Percentiles rank a stretch among this genome's conserved stretches.
Conservation (phyloP, 202 grass and related monocot genomes). For the Panicum virgatum region DNA sequence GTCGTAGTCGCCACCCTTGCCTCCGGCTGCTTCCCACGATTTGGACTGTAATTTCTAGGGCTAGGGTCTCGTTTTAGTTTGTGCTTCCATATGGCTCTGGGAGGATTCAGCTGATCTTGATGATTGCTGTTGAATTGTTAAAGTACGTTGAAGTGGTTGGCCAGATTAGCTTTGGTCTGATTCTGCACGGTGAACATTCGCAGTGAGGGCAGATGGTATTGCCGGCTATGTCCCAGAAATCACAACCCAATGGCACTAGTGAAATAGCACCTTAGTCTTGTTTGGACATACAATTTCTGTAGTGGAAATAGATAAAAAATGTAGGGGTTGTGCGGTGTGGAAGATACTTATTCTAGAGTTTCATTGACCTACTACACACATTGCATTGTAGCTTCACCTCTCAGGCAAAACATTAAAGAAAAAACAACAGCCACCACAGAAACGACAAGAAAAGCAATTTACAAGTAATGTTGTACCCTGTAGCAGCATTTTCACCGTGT, state of each 20-base stretch:
- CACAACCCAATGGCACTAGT: not conserved
- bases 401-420: not conserved
- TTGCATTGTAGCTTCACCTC: not conserved
- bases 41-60: slow-evolving; percentile 8
- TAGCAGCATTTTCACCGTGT: not conserved
- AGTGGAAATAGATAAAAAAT: too few relatives aligned
- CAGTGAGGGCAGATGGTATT: not conserved
- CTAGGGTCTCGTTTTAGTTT: slow-evolving; percentile 15
- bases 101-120: not conserved
- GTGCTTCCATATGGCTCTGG: not conserved
- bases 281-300: not conserved
- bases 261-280: not conserved
- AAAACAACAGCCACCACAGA: not conserved
- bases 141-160: not conserved
- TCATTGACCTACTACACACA: not conserved
- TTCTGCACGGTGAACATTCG: slow-evolving; percentile 5
- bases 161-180: not conserved
- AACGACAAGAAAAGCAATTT: not conserved
- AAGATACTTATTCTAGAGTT: not conserved
- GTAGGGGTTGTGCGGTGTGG: not conserved
- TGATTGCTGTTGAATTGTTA: not conserved
- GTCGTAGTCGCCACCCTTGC: not conserved
- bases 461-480: not conserved
- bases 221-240: not conserved
- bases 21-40: not conserved